A percentile compares a stretch with the other conserved stretches of the same genome.
phyloP scores from a whole-genome alignment of 1,284 basidiomycete species.

The Neonothopanus nambi region DNA sequence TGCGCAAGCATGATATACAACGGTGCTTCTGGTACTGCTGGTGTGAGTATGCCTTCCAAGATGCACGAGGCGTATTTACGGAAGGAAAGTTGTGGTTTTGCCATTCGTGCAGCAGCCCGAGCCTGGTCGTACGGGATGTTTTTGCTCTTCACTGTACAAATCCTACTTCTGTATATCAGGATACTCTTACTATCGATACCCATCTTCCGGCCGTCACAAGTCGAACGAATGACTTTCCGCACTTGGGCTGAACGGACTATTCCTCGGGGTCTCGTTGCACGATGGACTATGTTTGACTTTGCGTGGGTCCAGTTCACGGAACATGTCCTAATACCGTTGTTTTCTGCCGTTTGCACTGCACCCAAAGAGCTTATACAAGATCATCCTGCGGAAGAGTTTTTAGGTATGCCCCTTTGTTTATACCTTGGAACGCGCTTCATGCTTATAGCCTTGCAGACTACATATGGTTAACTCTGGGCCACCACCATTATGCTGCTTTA shows the following conservation, averaged over 20 bases:
- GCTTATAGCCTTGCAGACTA: conserved; percentile 46
- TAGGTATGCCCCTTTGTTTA: conserved; percentile 42
- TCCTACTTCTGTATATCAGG: conserved; percentile 54
- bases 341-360: conserved; percentile 73
- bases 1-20: conserved; percentile 63
- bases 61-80: conserved; percentile 19
- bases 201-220: conserved; percentile 35
- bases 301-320: conserved; percentile 56
- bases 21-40: conserved; percentile 56
- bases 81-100: neutral
- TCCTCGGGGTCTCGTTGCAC: conserved; percentile 40
- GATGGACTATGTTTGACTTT: conserved; percentile 41
- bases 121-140: conserved; percentile 32
- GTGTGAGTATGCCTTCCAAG: conserved; percentile 51
- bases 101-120: conserved; percentile 21
- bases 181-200: conserved; percentile 53
- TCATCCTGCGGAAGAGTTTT: conserved; percentile 62
- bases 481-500: conserved; percentile 59
- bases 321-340: conserved; percentile 60
- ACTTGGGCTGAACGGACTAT: conserved; percentile 46
- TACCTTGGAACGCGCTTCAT: neutral
- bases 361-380: conserved; percentile 47
- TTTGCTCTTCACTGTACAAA: conserved; percentile 36
- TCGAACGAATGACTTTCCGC: conserved; percentile 42
- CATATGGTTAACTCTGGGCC: conserved; percentile 58